These are phyloP conservation scores for Dictyostelium firmibasis DNA, from an alignment of 78 protist species.

Conservation along the genomic window DNA sequence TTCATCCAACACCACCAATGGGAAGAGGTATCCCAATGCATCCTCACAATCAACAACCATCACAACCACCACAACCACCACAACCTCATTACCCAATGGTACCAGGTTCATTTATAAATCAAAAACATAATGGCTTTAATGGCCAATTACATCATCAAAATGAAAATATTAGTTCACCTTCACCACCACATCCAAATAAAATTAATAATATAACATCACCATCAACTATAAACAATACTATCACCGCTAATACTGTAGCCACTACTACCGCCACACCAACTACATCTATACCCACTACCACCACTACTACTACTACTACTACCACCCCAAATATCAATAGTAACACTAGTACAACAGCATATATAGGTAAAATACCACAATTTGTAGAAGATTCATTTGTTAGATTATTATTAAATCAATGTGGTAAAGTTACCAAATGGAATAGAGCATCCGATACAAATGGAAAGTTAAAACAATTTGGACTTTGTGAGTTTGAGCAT, in stretches of 20 bases:
- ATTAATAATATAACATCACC: not conserved
- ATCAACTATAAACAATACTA: not conserved
- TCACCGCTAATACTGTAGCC: not conserved
- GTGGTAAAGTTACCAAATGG: constrained; percentile 69
- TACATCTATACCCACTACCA: not conserved
- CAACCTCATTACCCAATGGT: not conserved
- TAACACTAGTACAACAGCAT: constrained; percentile 24
- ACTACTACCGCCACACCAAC: not conserved
- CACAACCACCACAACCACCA: not conserved
- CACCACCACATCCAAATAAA: not conserved
- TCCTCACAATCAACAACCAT: not conserved
- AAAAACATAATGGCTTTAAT: not conserved
- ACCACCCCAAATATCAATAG: not conserved
- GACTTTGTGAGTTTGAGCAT: constrained; percentile 54
- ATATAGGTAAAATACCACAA: constrained; percentile 68
- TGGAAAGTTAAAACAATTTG: constrained; percentile 65
- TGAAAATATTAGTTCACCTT: not conserved
- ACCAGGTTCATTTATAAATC: not conserved
- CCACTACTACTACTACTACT: not conserved
- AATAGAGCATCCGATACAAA: constrained; percentile 61
- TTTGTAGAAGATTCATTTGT: constrained; percentile 73
- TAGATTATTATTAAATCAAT: constrained; percentile 6
- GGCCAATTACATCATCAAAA: not conserved
- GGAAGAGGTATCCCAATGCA: not conserved
- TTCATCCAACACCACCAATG: not conserved